A percentile compares a stretch with the other conserved stretches of the same genome.
Evolutionary conservation across 179 eudicot genomes (phyloP).

Genomic region (Pouteria campechiana): DNA sequence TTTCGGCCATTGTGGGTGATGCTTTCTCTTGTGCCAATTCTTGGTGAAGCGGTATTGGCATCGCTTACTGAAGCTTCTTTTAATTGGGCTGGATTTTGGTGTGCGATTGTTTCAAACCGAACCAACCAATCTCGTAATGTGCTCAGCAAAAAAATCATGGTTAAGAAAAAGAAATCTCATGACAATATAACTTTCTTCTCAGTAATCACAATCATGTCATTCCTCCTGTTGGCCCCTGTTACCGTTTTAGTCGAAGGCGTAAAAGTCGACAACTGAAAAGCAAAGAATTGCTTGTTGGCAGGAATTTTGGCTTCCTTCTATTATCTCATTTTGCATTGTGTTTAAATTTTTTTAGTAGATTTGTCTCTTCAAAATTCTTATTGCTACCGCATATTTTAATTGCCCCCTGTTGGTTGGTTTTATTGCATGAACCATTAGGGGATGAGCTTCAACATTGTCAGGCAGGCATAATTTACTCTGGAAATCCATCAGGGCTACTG

Average conservation of each 20-base stretch:
- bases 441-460: no score
- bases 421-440: no score
- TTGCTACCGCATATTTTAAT: no score
- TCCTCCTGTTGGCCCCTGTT: slow-evolving; percentile 58
- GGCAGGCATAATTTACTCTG: no score
- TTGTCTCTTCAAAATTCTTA: no score
- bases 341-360: no score
- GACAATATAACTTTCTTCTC: slow-evolving; percentile 94
- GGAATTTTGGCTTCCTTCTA: no score
- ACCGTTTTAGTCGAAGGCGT: slow-evolving; percentile 70
- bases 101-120: slow-evolving; percentile 90
- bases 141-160: slow-evolving; percentile 83
- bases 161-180: slow-evolving; percentile 78
- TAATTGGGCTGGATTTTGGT: slow-evolving; percentile 94
- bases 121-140: slow-evolving; percentile 86
- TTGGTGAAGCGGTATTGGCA: slow-evolving; percentile 90
- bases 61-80: slow-evolving; percentile 92
- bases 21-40: slow-evolving; percentile 74
- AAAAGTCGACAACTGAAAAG: no score
- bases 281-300: no score
- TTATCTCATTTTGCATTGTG: no score
- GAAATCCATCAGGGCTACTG: no score
- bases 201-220: slow-evolving; percentile 82
- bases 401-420: no score
- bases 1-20: slow-evolving; percentile 81